phyloP scores from a whole-genome alignment of 1,139 yeast genomes.

The Trichomonascaceae sp. region DNA sequence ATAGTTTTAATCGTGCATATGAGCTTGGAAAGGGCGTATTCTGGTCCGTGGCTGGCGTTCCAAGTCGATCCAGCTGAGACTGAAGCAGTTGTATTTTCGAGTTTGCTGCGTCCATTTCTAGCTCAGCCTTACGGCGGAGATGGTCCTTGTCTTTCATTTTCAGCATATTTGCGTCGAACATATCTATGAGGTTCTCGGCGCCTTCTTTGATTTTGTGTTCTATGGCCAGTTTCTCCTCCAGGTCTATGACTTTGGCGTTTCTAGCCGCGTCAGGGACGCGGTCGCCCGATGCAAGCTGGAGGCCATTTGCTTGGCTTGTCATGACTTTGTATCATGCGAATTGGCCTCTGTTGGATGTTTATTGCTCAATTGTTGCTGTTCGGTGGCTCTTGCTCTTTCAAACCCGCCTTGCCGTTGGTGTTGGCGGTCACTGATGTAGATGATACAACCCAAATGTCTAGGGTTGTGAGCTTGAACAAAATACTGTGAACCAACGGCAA shows the following conservation, averaged over 20 bases:
- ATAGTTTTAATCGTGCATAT: neutral
- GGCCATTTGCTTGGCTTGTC: too few relatives aligned
- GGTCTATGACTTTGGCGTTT: constrained; percentile 19
- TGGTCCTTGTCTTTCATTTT: constrained; percentile 17
- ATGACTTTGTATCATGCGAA: too few relatives aligned
- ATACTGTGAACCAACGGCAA: too few relatives aligned
- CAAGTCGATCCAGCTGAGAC: constrained; percentile 21
- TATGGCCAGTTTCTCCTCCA: constrained; percentile 25
- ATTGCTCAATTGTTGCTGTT: too few relatives aligned
- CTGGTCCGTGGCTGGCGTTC: constrained; percentile 7
- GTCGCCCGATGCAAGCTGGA: too few relatives aligned
- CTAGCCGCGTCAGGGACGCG: too few relatives aligned
- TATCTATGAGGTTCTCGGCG: constrained; percentile 28
- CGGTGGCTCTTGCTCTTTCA: too few relatives aligned
- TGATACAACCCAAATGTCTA: too few relatives aligned
- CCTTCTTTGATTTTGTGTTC: constrained; percentile 30
- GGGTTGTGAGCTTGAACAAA: too few relatives aligned
- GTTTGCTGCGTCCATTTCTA: constrained; percentile 28
- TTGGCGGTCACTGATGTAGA: too few relatives aligned
- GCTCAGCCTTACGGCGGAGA: constrained; percentile 22
- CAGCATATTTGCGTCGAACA: constrained; percentile 15
- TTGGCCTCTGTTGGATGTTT: too few relatives aligned
- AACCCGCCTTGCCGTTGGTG: too few relatives aligned
- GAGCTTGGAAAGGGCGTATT: neutral
- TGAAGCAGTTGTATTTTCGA: constrained; percentile 23